Percentiles rank a stretch among this genome's conserved stretches.
Conservation (phyloP, 140 eudicot genomes). For the Cichorium intybus region DNA sequence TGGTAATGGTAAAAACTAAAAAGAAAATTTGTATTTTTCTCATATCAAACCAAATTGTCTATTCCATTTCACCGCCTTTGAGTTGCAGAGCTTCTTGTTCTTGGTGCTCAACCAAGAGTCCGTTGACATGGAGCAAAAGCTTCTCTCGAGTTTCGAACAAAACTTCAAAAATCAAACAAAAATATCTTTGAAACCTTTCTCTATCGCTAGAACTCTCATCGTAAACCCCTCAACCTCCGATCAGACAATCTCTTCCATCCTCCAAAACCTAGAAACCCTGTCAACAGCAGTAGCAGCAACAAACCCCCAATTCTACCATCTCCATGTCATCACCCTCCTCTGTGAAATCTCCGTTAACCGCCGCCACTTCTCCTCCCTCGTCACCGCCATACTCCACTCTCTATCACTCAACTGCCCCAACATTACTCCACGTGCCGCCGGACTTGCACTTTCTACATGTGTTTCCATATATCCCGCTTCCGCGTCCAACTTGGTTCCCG, state of each 20-base stretch:
- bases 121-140: slow-evolving; percentile 46
- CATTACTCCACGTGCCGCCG: slow-evolving; percentile 35
- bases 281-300: not conserved
- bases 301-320: slow-evolving; percentile 21
- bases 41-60: not conserved
- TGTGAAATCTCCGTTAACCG: slow-evolving; percentile 36
- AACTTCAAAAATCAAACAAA: slow-evolving; percentile 10
- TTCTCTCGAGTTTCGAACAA: slow-evolving; percentile 23
- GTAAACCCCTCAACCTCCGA: slow-evolving; percentile 61
- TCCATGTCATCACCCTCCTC: slow-evolving; percentile 53
- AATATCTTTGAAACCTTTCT: slow-evolving; percentile 29
- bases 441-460: slow-evolving; percentile 43
- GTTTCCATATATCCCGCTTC: slow-evolving; percentile 21
- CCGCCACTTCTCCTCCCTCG: slow-evolving; percentile 35
- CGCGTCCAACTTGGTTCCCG: not conserved
- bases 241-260: slow-evolving; percentile 50
- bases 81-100: not conserved
- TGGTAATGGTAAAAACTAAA: not conserved
- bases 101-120: not conserved
- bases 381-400: slow-evolving; percentile 32
- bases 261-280: slow-evolving; percentile 41
- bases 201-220: slow-evolving; percentile 51
- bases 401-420: slow-evolving; percentile 26
- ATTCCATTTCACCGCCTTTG: too few relatives aligned
- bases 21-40: not conserved